Conservation (phyloP, 1,284 basidiomycete species). For the Agroathelia rolfsii region DNA sequence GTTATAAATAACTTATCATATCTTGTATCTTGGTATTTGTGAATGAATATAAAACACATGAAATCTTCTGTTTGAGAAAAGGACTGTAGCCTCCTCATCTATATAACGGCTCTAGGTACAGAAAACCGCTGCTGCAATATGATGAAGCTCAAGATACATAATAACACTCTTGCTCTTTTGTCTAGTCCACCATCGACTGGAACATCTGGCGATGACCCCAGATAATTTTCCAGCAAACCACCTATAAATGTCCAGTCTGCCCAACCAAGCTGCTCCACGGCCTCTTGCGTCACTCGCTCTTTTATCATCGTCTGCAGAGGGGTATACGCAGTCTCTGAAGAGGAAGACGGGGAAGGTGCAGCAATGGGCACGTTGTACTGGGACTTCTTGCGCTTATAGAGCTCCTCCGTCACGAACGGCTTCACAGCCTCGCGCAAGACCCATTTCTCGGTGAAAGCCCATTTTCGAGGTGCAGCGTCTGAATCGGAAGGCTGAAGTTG, state of each 20-base stretch:
- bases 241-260: constrained; percentile 8
- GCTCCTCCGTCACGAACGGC: constrained; percentile 13
- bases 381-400: constrained; percentile 11
- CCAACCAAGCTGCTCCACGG: constrained; percentile 7
- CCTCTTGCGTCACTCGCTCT: constrained; percentile 7
- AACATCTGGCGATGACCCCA: constrained; percentile 7
- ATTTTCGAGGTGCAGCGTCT: constrained; percentile 5
- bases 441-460: constrained; percentile 15
- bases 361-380: constrained; percentile 12
- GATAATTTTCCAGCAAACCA: constrained; percentile 5
- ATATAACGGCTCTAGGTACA: too few species aligned
- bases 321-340: background rate
- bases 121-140: constrained; percentile 10
- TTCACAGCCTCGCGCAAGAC: constrained; percentile 13
- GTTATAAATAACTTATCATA: too few species aligned
- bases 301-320: constrained; percentile 7
- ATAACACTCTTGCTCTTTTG: constrained; percentile 4
- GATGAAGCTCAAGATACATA: constrained; percentile 10
- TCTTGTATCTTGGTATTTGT: too few species aligned
- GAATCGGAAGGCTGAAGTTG: too few species aligned
- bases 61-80: too few species aligned
- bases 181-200: constrained; percentile 9
- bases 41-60: too few species aligned
- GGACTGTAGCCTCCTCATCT: too few species aligned
- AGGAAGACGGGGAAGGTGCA: background rate